Conservation (phyloP, 73 alveolate species). For the Urostyla sp. region DNA sequence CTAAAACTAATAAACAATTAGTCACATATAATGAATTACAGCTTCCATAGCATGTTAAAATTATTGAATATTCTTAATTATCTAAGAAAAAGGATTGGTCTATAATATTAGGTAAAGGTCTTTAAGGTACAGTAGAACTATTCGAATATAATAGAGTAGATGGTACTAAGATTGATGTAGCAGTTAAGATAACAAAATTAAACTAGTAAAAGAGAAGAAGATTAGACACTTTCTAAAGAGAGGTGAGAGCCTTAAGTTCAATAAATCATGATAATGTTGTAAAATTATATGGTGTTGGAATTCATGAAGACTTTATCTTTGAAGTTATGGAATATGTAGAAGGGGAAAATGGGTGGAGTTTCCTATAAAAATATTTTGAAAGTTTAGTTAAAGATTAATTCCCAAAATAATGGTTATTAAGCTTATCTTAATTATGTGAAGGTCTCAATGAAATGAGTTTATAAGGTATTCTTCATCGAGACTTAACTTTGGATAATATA, state of each 20-base stretch:
- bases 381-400: background rate
- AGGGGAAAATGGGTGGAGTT: constrained; percentile 33
- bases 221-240: constrained; percentile 32
- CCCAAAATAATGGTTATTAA: background rate
- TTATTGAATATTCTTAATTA: background rate
- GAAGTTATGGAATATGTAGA: constrained; percentile 21
- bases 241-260: constrained; percentile 15
- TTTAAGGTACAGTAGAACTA: constrained; percentile 33
- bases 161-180: background rate
- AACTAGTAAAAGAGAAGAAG: constrained; percentile 25
- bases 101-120: constrained; percentile 28
- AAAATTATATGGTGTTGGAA: constrained; percentile 16
- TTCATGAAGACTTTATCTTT: constrained; percentile 19
- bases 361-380: background rate
- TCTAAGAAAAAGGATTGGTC: constrained; percentile 17
- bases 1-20: background rate
- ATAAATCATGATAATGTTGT: constrained; percentile 23
- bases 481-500: constrained; percentile 30
- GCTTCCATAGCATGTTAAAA: background rate
- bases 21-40: background rate
- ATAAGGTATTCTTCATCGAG: constrained; percentile 42
- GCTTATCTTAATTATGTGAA: constrained; percentile 1
- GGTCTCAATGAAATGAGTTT: constrained; percentile 9
- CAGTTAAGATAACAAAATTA: constrained; percentile 37
- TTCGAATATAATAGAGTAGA: background rate